Conservation (phyloP, 1,139 yeast species). For the Eremothecium gossypii region DNA sequence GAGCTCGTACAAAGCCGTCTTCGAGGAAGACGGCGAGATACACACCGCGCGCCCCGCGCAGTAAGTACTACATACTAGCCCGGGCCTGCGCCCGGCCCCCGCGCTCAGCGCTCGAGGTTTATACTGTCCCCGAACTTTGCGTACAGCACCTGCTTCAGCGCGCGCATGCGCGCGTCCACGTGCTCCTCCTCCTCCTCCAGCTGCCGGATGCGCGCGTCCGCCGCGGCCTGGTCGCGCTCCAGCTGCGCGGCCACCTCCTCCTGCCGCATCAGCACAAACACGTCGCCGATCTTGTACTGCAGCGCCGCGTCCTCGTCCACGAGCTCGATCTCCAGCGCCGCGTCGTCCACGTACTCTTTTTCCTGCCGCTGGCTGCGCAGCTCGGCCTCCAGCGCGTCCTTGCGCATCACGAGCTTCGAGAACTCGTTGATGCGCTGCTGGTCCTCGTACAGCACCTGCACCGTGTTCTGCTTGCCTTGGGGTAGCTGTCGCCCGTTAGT, state of each 20-base stretch:
- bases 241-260: slow-evolving; percentile 55
- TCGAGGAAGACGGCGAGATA: slow-evolving; percentile 14
- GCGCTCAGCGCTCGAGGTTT: slow-evolving; percentile 55
- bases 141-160: slow-evolving; percentile 64
- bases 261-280: slow-evolving; percentile 58
- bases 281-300: slow-evolving; percentile 64
- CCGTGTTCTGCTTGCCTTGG: slow-evolving; percentile 56
- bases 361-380: slow-evolving; percentile 50
- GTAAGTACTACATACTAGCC: not conserved
- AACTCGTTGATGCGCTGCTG: slow-evolving; percentile 84
- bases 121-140: slow-evolving; percentile 87
- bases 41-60: slow-evolving; percentile 5
- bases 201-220: slow-evolving; percentile 42
- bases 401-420: slow-evolving; percentile 66
- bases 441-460: slow-evolving; percentile 80
- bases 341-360: slow-evolving; percentile 83
- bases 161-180: slow-evolving; percentile 46
- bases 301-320: slow-evolving; percentile 60
- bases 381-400: slow-evolving; percentile 47
- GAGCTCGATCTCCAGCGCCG: slow-evolving; percentile 74
- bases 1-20: slow-evolving; percentile 5
- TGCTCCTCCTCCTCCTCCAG: slow-evolving; percentile 41
- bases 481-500: slow-evolving; percentile 45
- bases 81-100: not conserved
- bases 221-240: slow-evolving; percentile 47